These are phyloP conservation scores for Vitis labrusca DNA, from an alignment of 164 flowering plant species.

Conservation along the genomic window DNA sequence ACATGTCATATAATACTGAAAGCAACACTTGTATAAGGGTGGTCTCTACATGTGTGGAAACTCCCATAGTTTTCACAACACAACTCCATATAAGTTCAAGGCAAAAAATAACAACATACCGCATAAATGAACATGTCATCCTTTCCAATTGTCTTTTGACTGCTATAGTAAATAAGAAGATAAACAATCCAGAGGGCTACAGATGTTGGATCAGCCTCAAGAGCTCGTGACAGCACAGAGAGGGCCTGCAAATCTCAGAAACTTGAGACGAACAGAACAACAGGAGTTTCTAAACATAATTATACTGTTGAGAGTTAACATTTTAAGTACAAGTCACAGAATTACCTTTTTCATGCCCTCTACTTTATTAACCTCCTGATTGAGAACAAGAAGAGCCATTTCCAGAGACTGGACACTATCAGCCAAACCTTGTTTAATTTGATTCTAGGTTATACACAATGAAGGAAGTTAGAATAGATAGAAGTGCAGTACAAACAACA, in stretches of 20 bases:
- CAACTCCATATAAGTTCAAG: not conserved
- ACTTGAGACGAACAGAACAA: conserved; percentile 6
- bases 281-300: not conserved
- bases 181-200: conserved; percentile 70
- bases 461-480: conserved; percentile 12
- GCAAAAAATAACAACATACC: conserved; percentile 48
- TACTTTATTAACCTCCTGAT: conserved; percentile 39
- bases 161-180: conserved; percentile 59
- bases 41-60: not conserved
- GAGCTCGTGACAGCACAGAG: conserved; percentile 58
- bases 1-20: not conserved
- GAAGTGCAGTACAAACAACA: not conserved
- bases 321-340: conserved; percentile 6
- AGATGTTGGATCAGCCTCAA: conserved; percentile 64
- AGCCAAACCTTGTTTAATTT: conserved; percentile 31
- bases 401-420: conserved; percentile 58
- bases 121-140: conserved; percentile 76
- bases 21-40: not conserved
- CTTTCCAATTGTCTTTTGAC: conserved; percentile 42
- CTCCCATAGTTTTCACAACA: not conserved
- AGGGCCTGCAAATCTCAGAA: conserved; percentile 56
- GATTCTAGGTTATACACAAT: conserved; percentile 36
- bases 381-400: conserved; percentile 54
- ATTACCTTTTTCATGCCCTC: conserved; percentile 70
- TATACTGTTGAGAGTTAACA: not conserved